A percentile compares a stretch with the other conserved stretches of the same genome.
Evolutionary conservation across 257 asterid genomes (phyloP).

Genomic region (Cordia subcordata): DNA sequence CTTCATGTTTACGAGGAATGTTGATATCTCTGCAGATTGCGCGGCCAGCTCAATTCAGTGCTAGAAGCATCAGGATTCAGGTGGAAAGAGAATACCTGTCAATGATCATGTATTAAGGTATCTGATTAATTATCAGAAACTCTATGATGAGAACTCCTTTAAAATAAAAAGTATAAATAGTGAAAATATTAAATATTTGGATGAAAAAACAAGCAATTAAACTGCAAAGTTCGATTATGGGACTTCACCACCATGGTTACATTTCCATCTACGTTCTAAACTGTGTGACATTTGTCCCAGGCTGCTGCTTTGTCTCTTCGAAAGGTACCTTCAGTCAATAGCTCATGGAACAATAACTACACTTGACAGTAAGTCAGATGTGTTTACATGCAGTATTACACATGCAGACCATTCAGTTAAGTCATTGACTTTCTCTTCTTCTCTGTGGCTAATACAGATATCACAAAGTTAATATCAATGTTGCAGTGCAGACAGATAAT

Average conservation of each 20-base stretch:
- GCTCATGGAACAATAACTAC: constrained; percentile 95
- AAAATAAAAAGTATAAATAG: no score
- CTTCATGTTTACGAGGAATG: constrained; percentile 6
- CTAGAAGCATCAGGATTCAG: constrained; percentile 98
- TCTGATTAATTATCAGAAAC: neutral
- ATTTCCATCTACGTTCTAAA: no score
- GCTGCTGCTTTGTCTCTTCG: constrained; percentile 99
- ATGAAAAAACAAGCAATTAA: no score
- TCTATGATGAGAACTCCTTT: no score
- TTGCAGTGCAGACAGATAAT: constrained; percentile 97
- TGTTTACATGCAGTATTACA: neutral
- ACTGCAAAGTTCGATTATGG: no score
- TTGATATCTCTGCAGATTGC: constrained; percentile 52
- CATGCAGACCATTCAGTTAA: neutral
- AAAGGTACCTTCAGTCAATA: constrained; percentile 93
- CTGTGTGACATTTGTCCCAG: constrained; percentile 31
- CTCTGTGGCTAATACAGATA: constrained; percentile 44
- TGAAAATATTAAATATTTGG: no score
- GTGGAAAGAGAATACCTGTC: constrained; percentile 85
- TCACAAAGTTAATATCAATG: constrained; percentile 77
- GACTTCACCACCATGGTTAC: no score
- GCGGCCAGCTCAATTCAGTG: constrained; percentile 64
- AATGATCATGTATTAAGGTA: constrained; percentile 99
- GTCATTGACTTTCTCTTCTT: neutral
- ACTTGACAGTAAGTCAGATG: constrained; percentile 90